Conservation (phyloP, 805 yeast genomes). For the Yamadazyma sp. region DNA sequence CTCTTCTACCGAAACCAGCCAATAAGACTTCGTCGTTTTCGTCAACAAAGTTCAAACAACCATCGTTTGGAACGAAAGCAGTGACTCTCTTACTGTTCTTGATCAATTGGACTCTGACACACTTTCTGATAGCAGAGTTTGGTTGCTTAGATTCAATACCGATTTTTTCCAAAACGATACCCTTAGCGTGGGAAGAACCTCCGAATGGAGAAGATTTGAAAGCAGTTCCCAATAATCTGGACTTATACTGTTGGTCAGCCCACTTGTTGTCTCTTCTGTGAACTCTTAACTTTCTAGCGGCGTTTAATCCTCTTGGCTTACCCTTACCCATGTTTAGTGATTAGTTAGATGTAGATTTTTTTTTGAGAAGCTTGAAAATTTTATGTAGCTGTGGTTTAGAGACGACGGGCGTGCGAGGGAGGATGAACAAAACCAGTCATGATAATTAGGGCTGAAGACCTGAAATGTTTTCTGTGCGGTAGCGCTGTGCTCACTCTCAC, state of each 20-base stretch:
- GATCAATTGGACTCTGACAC: constrained; percentile 99
- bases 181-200: constrained; percentile 99
- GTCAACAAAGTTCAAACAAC: constrained; percentile 99
- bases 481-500: too few species aligned
- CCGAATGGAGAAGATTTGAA: constrained; percentile 99
- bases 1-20: constrained; percentile 99
- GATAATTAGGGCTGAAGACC: neutral
- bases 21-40: constrained; percentile 99
- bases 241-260: constrained; percentile 98
- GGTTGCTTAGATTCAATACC: constrained; percentile 99
- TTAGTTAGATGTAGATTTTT: constrained; percentile 8
- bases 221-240: constrained; percentile 99
- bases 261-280: constrained; percentile 99
- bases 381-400: constrained; percentile 5
- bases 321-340: constrained; percentile 90
- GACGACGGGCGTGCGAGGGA: constrained; percentile 9
- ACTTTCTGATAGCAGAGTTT: constrained; percentile 99
- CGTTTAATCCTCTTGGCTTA: constrained; percentile 99
- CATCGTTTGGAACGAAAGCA: constrained; percentile 99
- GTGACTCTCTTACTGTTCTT: constrained; percentile 99
- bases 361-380: constrained; percentile 9
- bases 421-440: neutral
- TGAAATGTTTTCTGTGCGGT: too few species aligned
- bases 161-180: constrained; percentile 98
- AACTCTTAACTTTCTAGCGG: constrained; percentile 99